phyloP scores from a whole-genome alignment of 2,329 filamentous ascomycete genomes.

The Cordyceps militaris region DNA sequence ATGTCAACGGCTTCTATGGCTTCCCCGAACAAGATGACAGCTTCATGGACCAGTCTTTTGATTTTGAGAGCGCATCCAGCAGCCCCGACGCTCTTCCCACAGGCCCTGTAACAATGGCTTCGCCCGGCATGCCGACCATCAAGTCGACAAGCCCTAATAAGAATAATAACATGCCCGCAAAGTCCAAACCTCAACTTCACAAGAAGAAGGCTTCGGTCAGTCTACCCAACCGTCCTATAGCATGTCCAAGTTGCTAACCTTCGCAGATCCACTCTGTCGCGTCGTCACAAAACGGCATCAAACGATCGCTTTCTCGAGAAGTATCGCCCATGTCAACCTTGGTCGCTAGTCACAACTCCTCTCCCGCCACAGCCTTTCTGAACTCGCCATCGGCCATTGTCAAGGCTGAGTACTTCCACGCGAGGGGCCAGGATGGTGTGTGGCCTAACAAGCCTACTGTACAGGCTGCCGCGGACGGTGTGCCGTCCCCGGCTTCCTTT shows the following conservation, averaged over 20 bases:
- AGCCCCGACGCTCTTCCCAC: slow-evolving; percentile 40
- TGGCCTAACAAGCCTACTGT: slow-evolving; percentile 31
- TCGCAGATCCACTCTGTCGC: slow-evolving; percentile 44
- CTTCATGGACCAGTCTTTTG: slow-evolving; percentile 44
- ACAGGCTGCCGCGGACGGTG: slow-evolving; percentile 19
- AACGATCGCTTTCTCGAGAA: slow-evolving; percentile 43
- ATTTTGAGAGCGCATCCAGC: slow-evolving; percentile 52
- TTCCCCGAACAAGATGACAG: slow-evolving; percentile 33
- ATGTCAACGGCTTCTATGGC: slow-evolving; percentile 24
- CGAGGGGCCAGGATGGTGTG: slow-evolving; percentile 23
- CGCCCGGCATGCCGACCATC: slow-evolving; percentile 35
- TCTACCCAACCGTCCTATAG: slow-evolving; percentile 14
- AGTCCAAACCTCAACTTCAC: slow-evolving; percentile 20
- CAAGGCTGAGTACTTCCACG: slow-evolving; percentile 31
- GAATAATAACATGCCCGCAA: slow-evolving; percentile 21
- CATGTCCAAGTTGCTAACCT: slow-evolving; percentile 20
- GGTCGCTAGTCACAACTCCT: slow-evolving; percentile 45
- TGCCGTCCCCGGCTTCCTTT: slow-evolving; percentile 22
- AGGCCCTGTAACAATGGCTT: slow-evolving; percentile 30
- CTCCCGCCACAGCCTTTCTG: slow-evolving; percentile 39
- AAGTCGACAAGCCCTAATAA: slow-evolving; percentile 27
- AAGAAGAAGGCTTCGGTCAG: slow-evolving; percentile 39
- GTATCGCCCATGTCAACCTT: slow-evolving; percentile 48
- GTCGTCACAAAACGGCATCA: slow-evolving; percentile 43
- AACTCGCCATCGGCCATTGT: slow-evolving; percentile 40